A percentile compares a stretch with the other conserved stretches of the same genome.
Conservation (phyloP, 768 basidiomycete species). For the Kockovaella imperatae region DNA sequence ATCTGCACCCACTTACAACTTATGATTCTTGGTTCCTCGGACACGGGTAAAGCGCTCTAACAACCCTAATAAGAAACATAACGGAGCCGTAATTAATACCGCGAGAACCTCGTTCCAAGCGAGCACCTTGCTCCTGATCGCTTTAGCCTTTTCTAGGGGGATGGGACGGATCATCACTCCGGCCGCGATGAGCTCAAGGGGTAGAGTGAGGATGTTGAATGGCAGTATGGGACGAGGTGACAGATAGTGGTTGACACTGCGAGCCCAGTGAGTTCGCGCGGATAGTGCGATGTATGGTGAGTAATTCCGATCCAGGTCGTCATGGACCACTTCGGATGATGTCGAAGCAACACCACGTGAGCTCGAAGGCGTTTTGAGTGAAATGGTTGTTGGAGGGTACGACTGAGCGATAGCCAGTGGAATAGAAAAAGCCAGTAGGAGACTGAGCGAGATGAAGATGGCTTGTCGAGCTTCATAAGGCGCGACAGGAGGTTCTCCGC, state of each 20-base stretch:
- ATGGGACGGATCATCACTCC: not conserved
- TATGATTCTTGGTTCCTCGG: not conserved
- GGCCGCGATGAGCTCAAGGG: not conserved
- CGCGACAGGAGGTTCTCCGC: constrained; percentile 3
- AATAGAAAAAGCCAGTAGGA: constrained; percentile 4
- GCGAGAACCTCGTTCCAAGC: not conserved
- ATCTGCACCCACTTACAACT: not conserved
- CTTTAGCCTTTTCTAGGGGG: not conserved
- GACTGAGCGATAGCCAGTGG: constrained; percentile 1
- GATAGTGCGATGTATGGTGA: too few relatives aligned
- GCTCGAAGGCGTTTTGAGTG: too few relatives aligned
- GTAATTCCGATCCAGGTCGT: too few relatives aligned
- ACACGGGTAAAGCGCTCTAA: not conserved
- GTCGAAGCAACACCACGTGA: too few relatives aligned
- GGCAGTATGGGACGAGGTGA: not conserved
- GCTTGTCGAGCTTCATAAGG: constrained; percentile 23
- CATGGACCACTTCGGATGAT: too few relatives aligned
- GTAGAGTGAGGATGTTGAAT: not conserved
- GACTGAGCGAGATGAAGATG: constrained; percentile 19
- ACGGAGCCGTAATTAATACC: not conserved
- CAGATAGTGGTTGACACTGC: not conserved
- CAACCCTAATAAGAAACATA: not conserved
- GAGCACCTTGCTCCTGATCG: not conserved
- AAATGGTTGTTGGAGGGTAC: too few relatives aligned
- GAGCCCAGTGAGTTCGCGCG: too few relatives aligned